Evolutionary conservation across 2,329 filamentous ascomycete genomes (phyloP), one percentile per base, ranked within the genome.

Genomic region (Dactylella cylindrospora): DNA sequence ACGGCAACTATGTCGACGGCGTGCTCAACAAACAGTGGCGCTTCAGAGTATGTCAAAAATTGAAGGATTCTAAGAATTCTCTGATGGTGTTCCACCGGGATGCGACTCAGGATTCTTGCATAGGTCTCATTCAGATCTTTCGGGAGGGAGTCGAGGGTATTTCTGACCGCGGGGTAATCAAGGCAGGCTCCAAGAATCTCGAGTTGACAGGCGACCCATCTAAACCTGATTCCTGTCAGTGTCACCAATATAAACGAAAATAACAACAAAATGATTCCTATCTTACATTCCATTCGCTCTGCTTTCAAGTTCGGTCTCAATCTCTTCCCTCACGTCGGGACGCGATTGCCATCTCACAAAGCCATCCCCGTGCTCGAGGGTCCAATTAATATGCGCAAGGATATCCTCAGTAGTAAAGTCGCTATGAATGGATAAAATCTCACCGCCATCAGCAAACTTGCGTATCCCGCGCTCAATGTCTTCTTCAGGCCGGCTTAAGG

Each of bases 181-280:
- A 46, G 17, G 20, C 41, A 46, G 2, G 32, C 15, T 12, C 25
- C 15, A 2, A 46, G 8, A 8, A 6, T 22, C 8, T 46, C 41
- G 19, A 46, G 41, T 20, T 46, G 41, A 12, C 41, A 71, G 40
- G 55, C 57, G 10, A 66, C 68, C 68, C 67, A 70, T 9, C 68
- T 62, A 60, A 71, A 70, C 68, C 67, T 70, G 36, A 13, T 53
- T 19, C 33, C n/a, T n/a, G n/a, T n/a, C n/a, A n/a, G n/a, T n/a
- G n/a, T n/a, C n/a, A n/a, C n/a, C n/a, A n/a, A n/a, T n/a, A n/a
- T n/a, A n/a, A n/a, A n/a, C n/a, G n/a, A n/a, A n/a, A n/a, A n/a
- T n/a, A n/a, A n/a, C n/a, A n/a, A n/a, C n/a, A 35, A 40, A 17
- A 22, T 32, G 52, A 6, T 23, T 22, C 12, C 10, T 12, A 40